Percentiles rank a stretch among this genome's conserved stretches.
These are phyloP conservation scores for Picochlorum sp. DNA, from an alignment of 139 green algal genomes.

Conservation along the genomic window DNA sequence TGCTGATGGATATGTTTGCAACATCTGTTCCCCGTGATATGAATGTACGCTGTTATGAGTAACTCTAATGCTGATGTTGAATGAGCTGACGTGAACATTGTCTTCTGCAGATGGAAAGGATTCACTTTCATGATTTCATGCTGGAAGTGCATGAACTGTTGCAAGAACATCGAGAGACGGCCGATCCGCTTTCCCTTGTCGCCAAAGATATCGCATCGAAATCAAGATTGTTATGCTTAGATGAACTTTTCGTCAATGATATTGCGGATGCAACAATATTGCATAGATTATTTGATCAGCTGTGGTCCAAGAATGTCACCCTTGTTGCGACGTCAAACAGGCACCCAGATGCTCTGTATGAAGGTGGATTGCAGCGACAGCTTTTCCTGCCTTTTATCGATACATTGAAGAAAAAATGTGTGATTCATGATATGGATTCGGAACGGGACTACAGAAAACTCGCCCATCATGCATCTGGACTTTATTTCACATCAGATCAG, in stretches of 20 bases:
- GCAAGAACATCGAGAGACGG: conserved; percentile 9
- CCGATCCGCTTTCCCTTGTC: conserved; percentile 67
- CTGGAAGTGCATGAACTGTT: conserved; percentile 79
- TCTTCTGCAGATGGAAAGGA: conserved; percentile 29
- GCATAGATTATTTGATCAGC: conserved; percentile 69
- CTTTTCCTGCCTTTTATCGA: conserved; percentile 97
- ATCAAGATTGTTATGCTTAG: conserved; percentile 75
- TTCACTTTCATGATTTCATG: conserved; percentile 99
- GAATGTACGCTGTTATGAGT: neutral
- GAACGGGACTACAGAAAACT: conserved; percentile 78
- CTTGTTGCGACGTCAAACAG: conserved; percentile 84
- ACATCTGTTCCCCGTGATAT: conserved; percentile 23
- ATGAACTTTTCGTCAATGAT: conserved; percentile 97
- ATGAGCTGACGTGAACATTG: neutral
- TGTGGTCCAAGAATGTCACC: conserved; percentile 55
- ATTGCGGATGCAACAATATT: conserved; percentile 94
- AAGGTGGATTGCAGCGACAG: conserved; percentile 83
- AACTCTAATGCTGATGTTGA: neutral
- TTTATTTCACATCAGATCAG: conserved; percentile 64
- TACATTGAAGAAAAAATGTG: conserved; percentile 53
- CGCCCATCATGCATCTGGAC: conserved; percentile 56
- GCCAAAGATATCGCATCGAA: conserved; percentile 47
- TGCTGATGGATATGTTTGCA: conserved; percentile 96
- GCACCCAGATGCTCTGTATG: conserved; percentile 80
- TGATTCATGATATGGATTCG: conserved; percentile 81